Evolutionary conservation across 2,329 filamentous ascomycete genomes (phyloP).

Genomic region (Thermoascus crustaceus): DNA sequence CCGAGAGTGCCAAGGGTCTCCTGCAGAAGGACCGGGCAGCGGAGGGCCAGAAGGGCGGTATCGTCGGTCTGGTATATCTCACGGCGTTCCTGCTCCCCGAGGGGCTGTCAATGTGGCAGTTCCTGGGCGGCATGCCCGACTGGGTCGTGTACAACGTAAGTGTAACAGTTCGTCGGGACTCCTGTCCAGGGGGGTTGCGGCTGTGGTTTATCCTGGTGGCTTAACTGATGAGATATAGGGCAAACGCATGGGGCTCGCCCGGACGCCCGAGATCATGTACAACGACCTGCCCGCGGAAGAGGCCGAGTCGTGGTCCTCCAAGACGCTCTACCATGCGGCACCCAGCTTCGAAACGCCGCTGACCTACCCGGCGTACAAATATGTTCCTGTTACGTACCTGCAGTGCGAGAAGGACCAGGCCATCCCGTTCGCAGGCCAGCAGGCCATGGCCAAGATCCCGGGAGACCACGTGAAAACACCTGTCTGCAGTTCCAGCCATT

Average conservation of each 20-base stretch:
- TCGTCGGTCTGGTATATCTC: slow-evolving; percentile 21
- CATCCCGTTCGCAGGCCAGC: slow-evolving; percentile 27
- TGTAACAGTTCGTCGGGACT: no score
- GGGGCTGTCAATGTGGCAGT: not conserved
- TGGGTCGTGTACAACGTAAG: not conserved
- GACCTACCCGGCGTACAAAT: slow-evolving; percentile 29
- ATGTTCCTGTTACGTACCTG: slow-evolving; percentile 34
- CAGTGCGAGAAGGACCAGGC: slow-evolving; percentile 34
- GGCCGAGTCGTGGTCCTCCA: slow-evolving; percentile 11
- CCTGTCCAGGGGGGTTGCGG: no score
- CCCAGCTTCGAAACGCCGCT: slow-evolving; percentile 15
- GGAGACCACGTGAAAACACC: not conserved
- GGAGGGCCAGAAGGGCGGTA: slow-evolving; percentile 24
- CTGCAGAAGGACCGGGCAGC: slow-evolving; percentile 17
- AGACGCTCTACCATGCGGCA: slow-evolving; percentile 22
- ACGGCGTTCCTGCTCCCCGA: slow-evolving; percentile 11
- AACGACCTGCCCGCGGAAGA: slow-evolving; percentile 23
- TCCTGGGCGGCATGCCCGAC: not conserved
- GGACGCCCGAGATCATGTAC: slow-evolving; percentile 23
- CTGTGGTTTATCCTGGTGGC: no score
- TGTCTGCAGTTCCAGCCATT: not conserved
- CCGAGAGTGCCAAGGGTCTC: slow-evolving; percentile 21
- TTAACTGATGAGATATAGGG: not conserved
- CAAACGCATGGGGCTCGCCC: slow-evolving; percentile 4
- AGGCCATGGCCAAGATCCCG: slow-evolving; percentile 23